Evolutionary conservation across 495 filamentous ascomycete species (phyloP).

Genomic region (Penicillium bialowiezense): DNA sequence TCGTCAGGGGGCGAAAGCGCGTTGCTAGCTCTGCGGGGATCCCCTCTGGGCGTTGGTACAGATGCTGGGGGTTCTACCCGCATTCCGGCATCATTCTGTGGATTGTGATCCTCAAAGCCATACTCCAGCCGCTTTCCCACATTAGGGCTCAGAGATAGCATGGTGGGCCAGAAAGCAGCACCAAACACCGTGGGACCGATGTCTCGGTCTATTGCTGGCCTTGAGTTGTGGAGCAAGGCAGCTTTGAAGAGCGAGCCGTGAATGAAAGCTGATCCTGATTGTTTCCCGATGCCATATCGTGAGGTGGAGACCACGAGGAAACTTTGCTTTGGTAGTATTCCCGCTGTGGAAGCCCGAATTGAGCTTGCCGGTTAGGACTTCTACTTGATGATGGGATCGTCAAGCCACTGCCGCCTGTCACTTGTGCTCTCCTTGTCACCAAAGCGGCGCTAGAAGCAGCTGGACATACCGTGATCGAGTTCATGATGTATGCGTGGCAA

Average conservation of each 20-base stretch:
- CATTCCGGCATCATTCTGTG: constrained; percentile 33
- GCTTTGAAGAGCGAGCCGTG: too few relatives aligned
- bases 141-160: constrained; percentile 14
- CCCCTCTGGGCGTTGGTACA: constrained; percentile 60
- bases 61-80: constrained; percentile 67
- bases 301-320: too few relatives aligned
- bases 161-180: too few relatives aligned
- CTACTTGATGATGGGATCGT: constrained; percentile 52
- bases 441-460: constrained; percentile 36
- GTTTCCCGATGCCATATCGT: not conserved
- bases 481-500: too few relatives aligned
- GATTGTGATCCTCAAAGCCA: constrained; percentile 56
- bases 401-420: constrained; percentile 50
- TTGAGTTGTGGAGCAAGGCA: not conserved
- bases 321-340: constrained; percentile 15
- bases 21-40: constrained; percentile 53
- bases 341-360: constrained; percentile 41
- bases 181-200: too few relatives aligned
- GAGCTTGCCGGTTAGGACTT: constrained; percentile 47
- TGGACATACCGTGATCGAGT: constrained; percentile 16
- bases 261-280: too few relatives aligned
- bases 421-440: constrained; percentile 36
- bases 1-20: constrained; percentile 65
- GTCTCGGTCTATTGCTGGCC: not conserved
- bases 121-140: constrained; percentile 57